Base-by-base conservation (phyloP, 2,329 filamentous ascomycete genomes). In the Penicillium sp. region DNA sequence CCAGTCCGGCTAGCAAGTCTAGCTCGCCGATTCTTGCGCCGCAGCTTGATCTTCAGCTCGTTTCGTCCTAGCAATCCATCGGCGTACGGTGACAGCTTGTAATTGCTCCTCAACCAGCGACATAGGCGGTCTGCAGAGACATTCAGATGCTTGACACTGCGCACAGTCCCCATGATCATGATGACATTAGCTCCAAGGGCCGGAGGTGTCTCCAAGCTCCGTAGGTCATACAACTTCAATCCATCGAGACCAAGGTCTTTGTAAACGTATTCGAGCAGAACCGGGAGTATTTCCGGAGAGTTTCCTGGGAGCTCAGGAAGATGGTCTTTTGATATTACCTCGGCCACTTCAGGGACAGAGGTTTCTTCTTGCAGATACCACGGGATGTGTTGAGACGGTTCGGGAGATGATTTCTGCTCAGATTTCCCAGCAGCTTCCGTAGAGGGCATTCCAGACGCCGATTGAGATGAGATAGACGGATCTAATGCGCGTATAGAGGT, bases 131-230 rank as follows among this genome's bases (percentile, higher is more conserved):
- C 93, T 0, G 93, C 92, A 1, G 92, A 92, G 23, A 97, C 90
- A 73, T 97, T 94, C 41, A 99, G 82, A 79, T 99, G 95, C 56
- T 94, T 93, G 76, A 97, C 92, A 70, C 92, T 96, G 62, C 95
- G 90, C 15, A 94, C 92, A 8, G 93, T 97, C 46, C 91, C 93
- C 66, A 99, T 88, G 31, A 99, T 79, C 95, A 98, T 98, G 58
- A 99, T 85, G 30, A 97, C 84, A 70, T 94, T 93, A 2, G 91
- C 87, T 1, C 95, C 95, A 1, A 99, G 84, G 0, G 93, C 93
- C 0, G 94, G 89, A 0, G 93, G 91, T 0, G 93, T 93, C 69
- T 97, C 91, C 54, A 98, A 84, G 44, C 86, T 81, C 60, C 95
- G 91, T 35, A 99, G 83, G 73, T 99, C 95, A 52, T 97, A 83